phyloP scores from a whole-genome alignment of 768 basidiomycete genomes.

The Lactarius hatsudake region DNA sequence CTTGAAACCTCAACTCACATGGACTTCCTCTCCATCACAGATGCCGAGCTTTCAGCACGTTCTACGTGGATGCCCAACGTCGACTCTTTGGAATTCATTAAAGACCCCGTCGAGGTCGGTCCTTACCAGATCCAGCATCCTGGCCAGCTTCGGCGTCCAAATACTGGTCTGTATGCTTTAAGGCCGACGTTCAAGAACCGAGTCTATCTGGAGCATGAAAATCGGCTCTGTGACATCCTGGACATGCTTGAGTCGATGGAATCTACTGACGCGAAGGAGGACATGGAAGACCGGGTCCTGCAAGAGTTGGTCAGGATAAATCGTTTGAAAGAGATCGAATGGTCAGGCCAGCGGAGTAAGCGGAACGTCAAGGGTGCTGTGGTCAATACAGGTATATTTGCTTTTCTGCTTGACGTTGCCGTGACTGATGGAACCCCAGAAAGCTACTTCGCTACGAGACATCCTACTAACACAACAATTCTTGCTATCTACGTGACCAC shows the following conservation, averaged over 20 bases:
- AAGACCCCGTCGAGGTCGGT: neutral
- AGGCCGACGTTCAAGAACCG: neutral
- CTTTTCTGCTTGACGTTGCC: neutral
- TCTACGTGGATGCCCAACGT: too few species aligned
- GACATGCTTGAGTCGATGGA: neutral
- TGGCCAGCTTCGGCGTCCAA: neutral
- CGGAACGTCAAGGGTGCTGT: neutral
- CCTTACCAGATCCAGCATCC: neutral
- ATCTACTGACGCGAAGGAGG: neutral
- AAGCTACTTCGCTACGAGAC: neutral
- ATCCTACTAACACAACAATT: neutral
- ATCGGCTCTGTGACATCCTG: neutral
- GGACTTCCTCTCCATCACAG: too few species aligned
- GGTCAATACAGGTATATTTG: neutral
- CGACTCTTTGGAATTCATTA: too few species aligned
- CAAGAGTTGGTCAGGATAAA: constrained; percentile 4
- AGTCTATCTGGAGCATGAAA: neutral
- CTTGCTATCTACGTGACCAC: constrained; percentile 2
- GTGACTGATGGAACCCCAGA: neutral
- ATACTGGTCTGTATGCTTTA: too few species aligned
- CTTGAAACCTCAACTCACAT: too few species aligned
- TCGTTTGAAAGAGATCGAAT: constrained; percentile 1
- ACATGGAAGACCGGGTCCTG: neutral
- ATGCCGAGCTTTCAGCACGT: too few species aligned
- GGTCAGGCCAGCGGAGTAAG: constrained; percentile 3